A percentile compares a stretch with the other conserved stretches of the same genome.
Evolutionary conservation across 2,329 filamentous ascomycete species (phyloP).

Genomic region (Berkeleyomyces basicola): DNA sequence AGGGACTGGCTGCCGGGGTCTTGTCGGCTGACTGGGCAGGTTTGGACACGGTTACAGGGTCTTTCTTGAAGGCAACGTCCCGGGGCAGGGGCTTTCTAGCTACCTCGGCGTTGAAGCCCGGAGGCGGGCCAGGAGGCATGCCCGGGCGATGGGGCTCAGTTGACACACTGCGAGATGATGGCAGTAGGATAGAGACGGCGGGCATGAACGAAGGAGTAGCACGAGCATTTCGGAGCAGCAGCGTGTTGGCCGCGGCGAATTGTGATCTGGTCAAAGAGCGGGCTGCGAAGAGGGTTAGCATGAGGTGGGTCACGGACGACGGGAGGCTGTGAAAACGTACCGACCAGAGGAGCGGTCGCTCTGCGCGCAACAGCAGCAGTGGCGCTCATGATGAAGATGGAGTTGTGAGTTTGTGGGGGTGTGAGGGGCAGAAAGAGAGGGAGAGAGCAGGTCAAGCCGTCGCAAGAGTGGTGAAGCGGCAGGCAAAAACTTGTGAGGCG

Average conservation of each 20-base stretch:
- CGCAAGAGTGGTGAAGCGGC: background rate
- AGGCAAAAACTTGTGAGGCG: background rate
- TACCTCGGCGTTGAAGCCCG: slow-evolving; percentile 78
- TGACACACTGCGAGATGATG: slow-evolving; percentile 33
- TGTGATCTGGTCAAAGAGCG: slow-evolving; percentile 13
- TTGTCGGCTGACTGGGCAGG: slow-evolving; percentile 19
- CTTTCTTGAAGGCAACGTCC: slow-evolving; percentile 24
- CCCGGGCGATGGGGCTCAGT: slow-evolving; percentile 42
- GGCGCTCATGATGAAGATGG: slow-evolving; percentile 10
- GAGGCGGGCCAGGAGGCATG: slow-evolving; percentile 44
- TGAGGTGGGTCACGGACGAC: background rate
- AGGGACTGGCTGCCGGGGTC: slow-evolving; percentile 14
- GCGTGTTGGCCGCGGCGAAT: slow-evolving; percentile 11
- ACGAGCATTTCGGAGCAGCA: slow-evolving; percentile 12
- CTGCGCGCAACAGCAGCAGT: slow-evolving; percentile 11
- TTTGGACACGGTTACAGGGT: slow-evolving; percentile 14
- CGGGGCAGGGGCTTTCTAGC: slow-evolving; percentile 66
- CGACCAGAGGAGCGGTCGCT: slow-evolving; percentile 7
- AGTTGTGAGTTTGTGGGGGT: background rate
- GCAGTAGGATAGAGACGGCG: slow-evolving; percentile 40
- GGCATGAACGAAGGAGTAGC: slow-evolving; percentile 23
- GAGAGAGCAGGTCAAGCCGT: background rate
- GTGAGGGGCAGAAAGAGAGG: background rate
- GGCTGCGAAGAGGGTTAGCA: slow-evolving; percentile 1
- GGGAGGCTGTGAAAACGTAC: slow-evolving; percentile 3